These are phyloP conservation scores for Acanthamoeba rhysodes DNA, from an alignment of 208 protist genomes.

Conservation along the genomic window DNA sequence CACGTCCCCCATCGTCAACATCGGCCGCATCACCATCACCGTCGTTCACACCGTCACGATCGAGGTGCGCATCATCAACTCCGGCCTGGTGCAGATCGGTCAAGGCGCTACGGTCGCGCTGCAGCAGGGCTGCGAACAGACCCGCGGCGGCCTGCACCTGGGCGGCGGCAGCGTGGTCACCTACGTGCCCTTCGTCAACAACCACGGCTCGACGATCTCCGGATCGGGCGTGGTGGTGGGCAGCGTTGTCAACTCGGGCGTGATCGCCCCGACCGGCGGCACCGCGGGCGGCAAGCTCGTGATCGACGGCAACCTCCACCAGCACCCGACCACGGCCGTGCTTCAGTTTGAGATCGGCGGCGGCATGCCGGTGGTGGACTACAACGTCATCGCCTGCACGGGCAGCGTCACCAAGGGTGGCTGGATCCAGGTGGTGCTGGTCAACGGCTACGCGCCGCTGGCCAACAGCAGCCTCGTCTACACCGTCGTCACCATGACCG, in stretches of 20 bases:
- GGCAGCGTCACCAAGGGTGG: conserved; percentile 52
- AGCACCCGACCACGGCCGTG: conserved; percentile 17
- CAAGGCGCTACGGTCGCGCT: not conserved
- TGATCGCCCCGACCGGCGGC: not conserved
- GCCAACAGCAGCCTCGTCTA: conserved; percentile 29
- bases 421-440: conserved; percentile 44
- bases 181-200: conserved; percentile 47
- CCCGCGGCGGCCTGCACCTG: not conserved
- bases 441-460: conserved; percentile 47
- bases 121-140: conserved; percentile 51
- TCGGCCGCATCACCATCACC: not conserved
- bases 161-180: conserved; percentile 30
- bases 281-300: conserved; percentile 22
- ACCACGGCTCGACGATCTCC: not conserved
- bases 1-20: not conserved
- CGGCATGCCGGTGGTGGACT: not conserved
- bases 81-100: not conserved
- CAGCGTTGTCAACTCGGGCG: conserved; percentile 27
- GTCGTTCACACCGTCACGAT: not conserved
- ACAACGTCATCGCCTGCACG: conserved; percentile 43
- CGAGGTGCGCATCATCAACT: conserved; percentile 6
- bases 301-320: conserved; percentile 52
- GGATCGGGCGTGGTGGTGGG: conserved; percentile 41
- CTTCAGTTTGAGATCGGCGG: conserved; percentile 60
- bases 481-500: conserved; percentile 27